These are phyloP conservation scores for Lachnum nothofagi DNA, from an alignment of 2,329 filamentous ascomycete genomes.

Conservation along the genomic window DNA sequence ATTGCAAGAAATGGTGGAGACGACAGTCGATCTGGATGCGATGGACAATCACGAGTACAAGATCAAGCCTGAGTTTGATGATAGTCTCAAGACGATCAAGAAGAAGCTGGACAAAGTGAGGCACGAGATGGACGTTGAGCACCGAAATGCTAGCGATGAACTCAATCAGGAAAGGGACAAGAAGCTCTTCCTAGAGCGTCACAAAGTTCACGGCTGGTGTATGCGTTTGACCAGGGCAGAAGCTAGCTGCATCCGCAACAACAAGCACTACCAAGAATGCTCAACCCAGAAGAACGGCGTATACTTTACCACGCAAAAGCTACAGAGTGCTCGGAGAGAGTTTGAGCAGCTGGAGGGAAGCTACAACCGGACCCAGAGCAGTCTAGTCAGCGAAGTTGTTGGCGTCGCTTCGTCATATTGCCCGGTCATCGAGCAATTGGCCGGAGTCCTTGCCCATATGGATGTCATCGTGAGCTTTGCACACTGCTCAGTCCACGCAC, in stretches of 20 bases:
- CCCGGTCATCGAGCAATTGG: slow-evolving; percentile 84
- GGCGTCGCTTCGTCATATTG: slow-evolving; percentile 90
- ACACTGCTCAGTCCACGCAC: slow-evolving; percentile 88
- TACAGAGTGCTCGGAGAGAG: slow-evolving; percentile 78
- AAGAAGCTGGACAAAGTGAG: slow-evolving; percentile 84
- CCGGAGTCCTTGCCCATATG: slow-evolving; percentile 81
- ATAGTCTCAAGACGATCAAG: slow-evolving; percentile 77
- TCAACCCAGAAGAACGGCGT: slow-evolving; percentile 99
- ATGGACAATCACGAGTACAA: slow-evolving; percentile 97
- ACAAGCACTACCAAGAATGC: slow-evolving; percentile 83
- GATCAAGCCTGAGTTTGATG: slow-evolving; percentile 97
- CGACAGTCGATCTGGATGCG: slow-evolving; percentile 90
- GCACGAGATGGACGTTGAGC: slow-evolving; percentile 78
- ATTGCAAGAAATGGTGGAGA: slow-evolving; percentile 96
- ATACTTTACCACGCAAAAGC: slow-evolving; percentile 84
- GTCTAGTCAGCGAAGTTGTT: slow-evolving; percentile 88
- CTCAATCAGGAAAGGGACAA: slow-evolving; percentile 92
- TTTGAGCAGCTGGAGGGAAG: slow-evolving; percentile 91
- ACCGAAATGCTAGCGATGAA: slow-evolving; percentile 69
- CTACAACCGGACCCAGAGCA: slow-evolving; percentile 90
- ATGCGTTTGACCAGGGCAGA: slow-evolving; percentile 89
- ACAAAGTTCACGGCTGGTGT: slow-evolving; percentile 93
- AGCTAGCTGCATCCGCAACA: slow-evolving; percentile 88
- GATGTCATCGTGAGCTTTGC: slow-evolving; percentile 94
- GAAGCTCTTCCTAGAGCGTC: slow-evolving; percentile 96